A percentile compares a stretch with the other conserved stretches of the same genome.
Evolutionary conservation across 805 yeast genomes (phyloP).

Genomic region (Naumovozyma dairenensis): DNA sequence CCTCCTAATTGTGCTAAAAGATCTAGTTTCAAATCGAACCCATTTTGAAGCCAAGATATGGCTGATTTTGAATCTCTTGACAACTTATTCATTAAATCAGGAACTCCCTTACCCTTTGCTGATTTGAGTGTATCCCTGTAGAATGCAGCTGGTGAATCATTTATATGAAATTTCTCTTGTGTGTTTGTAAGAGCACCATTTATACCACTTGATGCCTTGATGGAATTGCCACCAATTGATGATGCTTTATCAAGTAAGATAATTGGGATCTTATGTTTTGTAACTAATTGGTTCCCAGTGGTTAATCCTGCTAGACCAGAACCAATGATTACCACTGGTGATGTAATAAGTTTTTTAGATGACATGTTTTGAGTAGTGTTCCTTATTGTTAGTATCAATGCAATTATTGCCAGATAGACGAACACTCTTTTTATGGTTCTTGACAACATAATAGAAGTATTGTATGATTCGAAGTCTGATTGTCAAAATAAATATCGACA

Average conservation of each 20-base stretch:
- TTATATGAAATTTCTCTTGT: constrained; percentile 40
- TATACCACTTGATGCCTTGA: constrained; percentile 54
- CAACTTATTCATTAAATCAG: constrained; percentile 47
- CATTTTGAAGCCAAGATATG: constrained; percentile 61
- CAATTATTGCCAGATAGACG: too few relatives aligned
- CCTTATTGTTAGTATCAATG: too few relatives aligned
- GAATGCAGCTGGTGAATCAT: constrained; percentile 52
- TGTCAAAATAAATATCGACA: too few relatives aligned
- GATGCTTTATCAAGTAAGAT: constrained; percentile 40
- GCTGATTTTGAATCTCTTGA: constrained; percentile 57
- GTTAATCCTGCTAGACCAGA: constrained; percentile 50
- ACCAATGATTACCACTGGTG: constrained; percentile 40
- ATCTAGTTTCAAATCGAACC: constrained; percentile 51
- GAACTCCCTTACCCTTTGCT: constrained; percentile 51
- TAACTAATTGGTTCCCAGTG: constrained; percentile 32
- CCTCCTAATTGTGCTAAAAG: constrained; percentile 75
- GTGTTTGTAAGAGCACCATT: constrained; percentile 63
- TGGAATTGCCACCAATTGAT: constrained; percentile 48
- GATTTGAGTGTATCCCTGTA: constrained; percentile 58
- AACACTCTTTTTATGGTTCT: too few relatives aligned
- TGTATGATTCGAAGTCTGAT: too few relatives aligned
- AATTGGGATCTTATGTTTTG: constrained; percentile 33
- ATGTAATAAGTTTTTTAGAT: constrained; percentile 1
- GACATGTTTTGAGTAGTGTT: too few relatives aligned
- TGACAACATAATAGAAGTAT: too few relatives aligned